Evolutionary conservation across 1,284 basidiomycete species (phyloP).

Genomic region (Rhodotorula sp.): DNA sequence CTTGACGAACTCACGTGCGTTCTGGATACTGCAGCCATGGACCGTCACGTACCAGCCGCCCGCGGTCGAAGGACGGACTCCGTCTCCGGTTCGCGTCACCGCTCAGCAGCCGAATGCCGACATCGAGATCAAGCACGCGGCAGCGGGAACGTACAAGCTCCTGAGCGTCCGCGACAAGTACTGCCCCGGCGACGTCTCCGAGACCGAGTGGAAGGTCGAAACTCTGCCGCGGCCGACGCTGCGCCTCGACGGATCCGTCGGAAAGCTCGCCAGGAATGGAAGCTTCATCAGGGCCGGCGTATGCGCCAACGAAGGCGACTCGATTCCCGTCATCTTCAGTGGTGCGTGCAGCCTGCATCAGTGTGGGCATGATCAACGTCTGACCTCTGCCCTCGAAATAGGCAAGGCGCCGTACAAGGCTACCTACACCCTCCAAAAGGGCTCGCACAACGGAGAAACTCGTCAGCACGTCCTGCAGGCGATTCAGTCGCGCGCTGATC

Average conservation of each 20-base stretch:
- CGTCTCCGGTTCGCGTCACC: slow-evolving; percentile 3
- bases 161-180: slow-evolving; percentile 72
- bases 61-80: background rate
- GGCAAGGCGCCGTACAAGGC: slow-evolving; percentile 43
- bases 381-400: background rate
- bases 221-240: slow-evolving; percentile 68
- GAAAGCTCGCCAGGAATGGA: slow-evolving; percentile 61
- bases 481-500: slow-evolving; percentile 44
- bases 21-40: slow-evolving; percentile 69
- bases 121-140: slow-evolving; percentile 51
- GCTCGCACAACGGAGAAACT: slow-evolving; percentile 23
- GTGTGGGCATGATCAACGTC: background rate
- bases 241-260: slow-evolving; percentile 42
- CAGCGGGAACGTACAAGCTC: slow-evolving; percentile 69
- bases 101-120: slow-evolving; percentile 33
- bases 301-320: slow-evolving; percentile 75
- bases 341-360: slow-evolving; percentile 51
- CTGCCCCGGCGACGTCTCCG: slow-evolving; percentile 72
- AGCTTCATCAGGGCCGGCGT: slow-evolving; percentile 70
- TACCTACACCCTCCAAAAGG: slow-evolving; percentile 39
- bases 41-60: slow-evolving; percentile 64
- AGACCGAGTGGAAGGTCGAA: slow-evolving; percentile 66
- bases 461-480: slow-evolving; percentile 17
- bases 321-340: slow-evolving; percentile 74
- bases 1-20: too few relatives aligned